phyloP scores from a whole-genome alignment of 1,284 basidiomycete genomes.

The Sphagnurus paluster region DNA sequence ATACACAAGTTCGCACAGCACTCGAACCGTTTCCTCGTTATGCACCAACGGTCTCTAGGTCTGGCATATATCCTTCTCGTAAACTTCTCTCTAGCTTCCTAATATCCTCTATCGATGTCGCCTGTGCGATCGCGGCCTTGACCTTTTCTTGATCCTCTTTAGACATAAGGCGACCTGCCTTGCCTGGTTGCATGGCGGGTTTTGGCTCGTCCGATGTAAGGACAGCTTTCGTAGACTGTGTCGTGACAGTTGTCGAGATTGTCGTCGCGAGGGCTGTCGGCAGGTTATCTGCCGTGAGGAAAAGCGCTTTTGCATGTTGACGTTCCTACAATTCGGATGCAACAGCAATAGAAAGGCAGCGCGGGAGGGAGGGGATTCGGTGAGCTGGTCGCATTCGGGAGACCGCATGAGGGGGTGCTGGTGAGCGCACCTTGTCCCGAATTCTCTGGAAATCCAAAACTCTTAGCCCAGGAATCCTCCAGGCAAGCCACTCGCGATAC shows the following conservation, averaged over 20 bases:
- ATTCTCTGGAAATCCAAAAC: constrained; percentile 97
- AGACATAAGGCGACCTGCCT: constrained; percentile 85
- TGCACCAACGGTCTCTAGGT: constrained; percentile 73
- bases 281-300: constrained; percentile 74
- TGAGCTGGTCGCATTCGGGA: constrained; percentile 23
- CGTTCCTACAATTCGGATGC: constrained; percentile 59
- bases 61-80: constrained; percentile 83
- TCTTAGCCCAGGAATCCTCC: constrained; percentile 81
- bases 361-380: constrained; percentile 20
- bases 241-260: constrained; percentile 72
- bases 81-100: constrained; percentile 85
- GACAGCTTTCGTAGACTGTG: constrained; percentile 55
- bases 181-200: constrained; percentile 53
- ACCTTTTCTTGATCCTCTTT: constrained; percentile 91
- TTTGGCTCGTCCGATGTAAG: constrained; percentile 75
- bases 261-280: constrained; percentile 83
- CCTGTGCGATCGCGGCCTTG: constrained; percentile 87
- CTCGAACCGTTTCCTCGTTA: constrained; percentile 31
- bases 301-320: constrained; percentile 68
- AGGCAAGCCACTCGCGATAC: constrained; percentile 95
- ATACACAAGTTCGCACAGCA: constrained; percentile 18
- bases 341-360: constrained; percentile 20
- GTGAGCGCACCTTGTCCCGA: constrained; percentile 83
- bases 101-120: constrained; percentile 90
- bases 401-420: constrained; percentile 32